Base-by-base conservation (phyloP, 768 basidiomycete genomes). In the Krasilnikovozyma curviuscula region DNA sequence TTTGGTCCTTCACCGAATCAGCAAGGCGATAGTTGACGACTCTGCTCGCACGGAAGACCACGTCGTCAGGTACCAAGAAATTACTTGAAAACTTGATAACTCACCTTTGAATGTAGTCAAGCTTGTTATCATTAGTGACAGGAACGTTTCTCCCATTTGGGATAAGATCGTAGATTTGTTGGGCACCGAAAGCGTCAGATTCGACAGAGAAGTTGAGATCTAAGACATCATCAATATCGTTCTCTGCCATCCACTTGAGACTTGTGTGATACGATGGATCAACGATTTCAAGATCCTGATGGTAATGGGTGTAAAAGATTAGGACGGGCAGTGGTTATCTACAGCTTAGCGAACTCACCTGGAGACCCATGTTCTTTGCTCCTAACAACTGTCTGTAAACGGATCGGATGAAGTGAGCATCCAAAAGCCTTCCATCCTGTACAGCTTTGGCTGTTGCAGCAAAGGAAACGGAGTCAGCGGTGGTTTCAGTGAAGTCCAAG, bases 281-380 rank as follows among this genome's bases (percentile, higher is more conserved):
- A 55, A 47, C 41, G 38, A 37, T 49, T 25, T 50, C 35, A n/a
- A 49, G 32, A 51, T 35, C 25, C 44, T 52, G 43, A 39, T 38
- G 9, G 16, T 21, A 35, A 16, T 19, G 32, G 18, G 7, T 32
- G 6, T 3, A 14, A 10, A 14, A 43, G 39, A 29, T 3, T 7
- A 29, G n/a, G 23, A 37, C 9, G 7, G 8, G 21, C 16, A 28
- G 10, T 6, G 16, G 4, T n/a, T 5, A 2, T 9, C 65, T 91
- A 86, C 0, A 89, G 89, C 66, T 97, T 89, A 34, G 95, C 82
- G 78, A 84, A 91, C 66, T 97, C 89, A 97, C 82, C 61, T 97
- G 91, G 53, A 77, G 74, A 65, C 95, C 85, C 63, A 97, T 89
- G 49, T 97, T 88, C 7, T 77, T 85, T 61, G 89, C 86, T 37